Conservation (phyloP, 2,329 filamentous ascomycete species). For the Colletotrichum scovillei region DNA sequence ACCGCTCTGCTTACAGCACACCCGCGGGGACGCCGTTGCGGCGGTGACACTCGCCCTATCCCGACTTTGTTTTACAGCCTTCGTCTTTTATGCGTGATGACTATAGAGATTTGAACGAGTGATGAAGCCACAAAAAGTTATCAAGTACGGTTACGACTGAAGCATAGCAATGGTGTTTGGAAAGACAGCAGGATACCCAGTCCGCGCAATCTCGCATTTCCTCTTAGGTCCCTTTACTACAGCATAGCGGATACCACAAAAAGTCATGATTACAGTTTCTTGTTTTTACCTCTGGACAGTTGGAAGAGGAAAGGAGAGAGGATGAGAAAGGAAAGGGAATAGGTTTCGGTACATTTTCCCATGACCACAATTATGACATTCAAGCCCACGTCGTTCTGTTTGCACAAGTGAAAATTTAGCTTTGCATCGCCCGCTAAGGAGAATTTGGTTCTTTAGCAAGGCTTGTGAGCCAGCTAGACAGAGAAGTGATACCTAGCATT, state of each 20-base stretch:
- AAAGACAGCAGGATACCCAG: constrained; percentile 31
- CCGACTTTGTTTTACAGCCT: constrained; percentile 21
- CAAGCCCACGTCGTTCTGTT: background rate
- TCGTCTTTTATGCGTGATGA: constrained; percentile 33
- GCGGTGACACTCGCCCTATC: constrained; percentile 21
- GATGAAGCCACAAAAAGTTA: constrained; percentile 33
- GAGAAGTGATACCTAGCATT: background rate
- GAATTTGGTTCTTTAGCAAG: background rate
- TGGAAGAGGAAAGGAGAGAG: background rate
- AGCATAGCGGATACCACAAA: constrained; percentile 21
- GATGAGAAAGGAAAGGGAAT: background rate
- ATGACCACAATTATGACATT: background rate
- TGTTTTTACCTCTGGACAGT: background rate
- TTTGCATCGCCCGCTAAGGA: background rate
- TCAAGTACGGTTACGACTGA: constrained; percentile 33
- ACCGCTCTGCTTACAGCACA: constrained; percentile 32
- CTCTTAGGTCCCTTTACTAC: constrained; percentile 24
- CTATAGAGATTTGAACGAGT: constrained; percentile 33
- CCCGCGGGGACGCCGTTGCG: constrained; percentile 31
- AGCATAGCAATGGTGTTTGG: constrained; percentile 34
- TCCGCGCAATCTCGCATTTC: constrained; percentile 30
- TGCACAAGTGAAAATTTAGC: background rate
- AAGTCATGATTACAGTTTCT: constrained; percentile 21
- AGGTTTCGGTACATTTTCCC: background rate
- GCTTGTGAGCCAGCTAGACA: background rate